Evolutionary conservation across 306 rosid genomes (phyloP), one percentile per base, ranked within the genome.

Genomic region (Lathyrus oleraceus): DNA sequence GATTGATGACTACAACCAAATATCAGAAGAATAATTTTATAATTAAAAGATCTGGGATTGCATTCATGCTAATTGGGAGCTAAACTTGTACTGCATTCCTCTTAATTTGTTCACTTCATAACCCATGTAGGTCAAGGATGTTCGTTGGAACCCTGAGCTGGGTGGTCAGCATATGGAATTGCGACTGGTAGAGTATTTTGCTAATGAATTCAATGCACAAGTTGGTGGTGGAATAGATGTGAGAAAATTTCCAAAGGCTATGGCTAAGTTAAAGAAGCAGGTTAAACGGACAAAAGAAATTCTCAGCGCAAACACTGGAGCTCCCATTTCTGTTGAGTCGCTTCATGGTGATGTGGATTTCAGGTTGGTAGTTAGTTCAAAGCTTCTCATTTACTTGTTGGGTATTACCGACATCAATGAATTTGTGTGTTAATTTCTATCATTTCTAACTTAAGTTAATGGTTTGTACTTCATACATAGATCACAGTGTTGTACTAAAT

Each of bases 201-300:
- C 97, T 17, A 81, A 80, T 58, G 92, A 94, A 84, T 91, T 94
- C 83, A 94, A 94, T 74, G 82, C 84, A 76, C 92, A 94, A 83
- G 87, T 86, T 74, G 99, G 96, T 38, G 83, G 80, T 51, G 96
- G 92, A 62, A 68, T 91, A 66, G 99, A 94, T 77, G 96, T 94
- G 70, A 87, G 99, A 42, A 89, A 70, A 35, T 85, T 86, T 61
- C 89, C 97, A 19, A 94, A 94, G 86, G 96, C 96, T 30, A 94
- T 94, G 96, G 99, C 97, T 59, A 94, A 94, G 73, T 80, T 94
- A 81, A 94, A 91, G 95, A 94, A 94, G 72, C 97, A 94, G 85
- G 99, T 94, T 61, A 94, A 94, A 61, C 86, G 99, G 32, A 90
- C 97, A 48, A 94, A 94, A 81, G 99, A 94, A 87, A 94, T 94